phyloP scores from a whole-genome alignment of 2,329 filamentous ascomycete species.

The Hymenoscyphus scutula region DNA sequence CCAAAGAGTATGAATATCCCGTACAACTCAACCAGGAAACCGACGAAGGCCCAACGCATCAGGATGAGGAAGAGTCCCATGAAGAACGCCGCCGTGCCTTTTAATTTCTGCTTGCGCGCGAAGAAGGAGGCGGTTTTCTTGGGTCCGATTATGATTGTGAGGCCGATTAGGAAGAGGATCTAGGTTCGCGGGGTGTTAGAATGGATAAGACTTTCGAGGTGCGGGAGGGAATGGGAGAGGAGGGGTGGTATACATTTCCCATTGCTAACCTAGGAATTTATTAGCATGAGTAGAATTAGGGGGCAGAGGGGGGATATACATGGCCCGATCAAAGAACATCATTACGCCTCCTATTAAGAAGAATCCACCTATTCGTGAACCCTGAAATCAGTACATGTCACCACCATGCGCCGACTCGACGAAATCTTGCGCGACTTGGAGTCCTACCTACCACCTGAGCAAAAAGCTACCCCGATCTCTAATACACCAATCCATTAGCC shows the following conservation, averaged over 20 bases:
- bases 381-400: slow-evolving; percentile 13
- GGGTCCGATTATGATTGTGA: slow-evolving; percentile 92
- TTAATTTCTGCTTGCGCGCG: slow-evolving; percentile 86
- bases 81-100: slow-evolving; percentile 86
- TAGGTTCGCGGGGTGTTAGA: slow-evolving; percentile 38
- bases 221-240: slow-evolving; percentile 42
- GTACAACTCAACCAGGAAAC: slow-evolving; percentile 88
- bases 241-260: slow-evolving; percentile 62
- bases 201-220: slow-evolving; percentile 6
- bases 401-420: slow-evolving; percentile 17
- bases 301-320: slow-evolving; percentile 59
- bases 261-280: slow-evolving; percentile 74
- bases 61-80: slow-evolving; percentile 81
- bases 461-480: slow-evolving; percentile 98
- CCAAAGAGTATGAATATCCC: slow-evolving; percentile 93
- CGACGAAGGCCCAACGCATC: slow-evolving; percentile 84
- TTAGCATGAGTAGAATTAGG: slow-evolving; percentile 8
- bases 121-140: slow-evolving; percentile 94
- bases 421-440: slow-evolving; percentile 13
- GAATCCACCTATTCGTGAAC: slow-evolving; percentile 68
- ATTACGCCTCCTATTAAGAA: slow-evolving; percentile 93
- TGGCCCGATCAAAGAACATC: slow-evolving; percentile 96
- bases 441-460: slow-evolving; percentile 79
- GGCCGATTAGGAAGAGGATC: slow-evolving; percentile 97
- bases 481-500: slow-evolving; percentile 32